These are phyloP conservation scores for Cyathus striatus DNA, from an alignment of 768 basidiomycete species.

Conservation along the genomic window DNA sequence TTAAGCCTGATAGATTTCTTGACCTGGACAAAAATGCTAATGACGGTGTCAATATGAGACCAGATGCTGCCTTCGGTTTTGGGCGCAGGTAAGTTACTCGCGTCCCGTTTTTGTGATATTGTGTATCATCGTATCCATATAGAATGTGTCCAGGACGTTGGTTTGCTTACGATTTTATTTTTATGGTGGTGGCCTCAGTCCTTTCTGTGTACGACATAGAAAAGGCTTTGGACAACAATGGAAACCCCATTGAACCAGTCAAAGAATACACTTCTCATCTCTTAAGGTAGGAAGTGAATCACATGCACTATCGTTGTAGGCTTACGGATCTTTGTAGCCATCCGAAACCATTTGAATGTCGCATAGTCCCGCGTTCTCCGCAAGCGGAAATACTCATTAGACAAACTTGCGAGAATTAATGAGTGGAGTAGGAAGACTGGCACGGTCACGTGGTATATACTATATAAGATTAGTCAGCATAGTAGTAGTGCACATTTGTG, in stretches of 20 bases:
- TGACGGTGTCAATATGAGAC: constrained; percentile 26
- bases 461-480: too few species aligned
- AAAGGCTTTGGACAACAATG: constrained; percentile 28
- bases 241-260: constrained; percentile 24
- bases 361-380: constrained; percentile 28
- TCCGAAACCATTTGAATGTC: constrained; percentile 35
- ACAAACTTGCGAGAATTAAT: too few species aligned
- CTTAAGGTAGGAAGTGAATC: constrained; percentile 22
- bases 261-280: constrained; percentile 27
- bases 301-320: constrained; percentile 1
- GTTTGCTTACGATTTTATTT: constrained; percentile 37
- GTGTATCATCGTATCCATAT: background rate
- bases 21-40: constrained; percentile 19
- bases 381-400: too few species aligned
- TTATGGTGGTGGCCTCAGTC: constrained; percentile 35
- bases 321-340: constrained; percentile 19
- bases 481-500: too few species aligned
- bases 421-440: too few species aligned
- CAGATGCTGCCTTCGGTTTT: constrained; percentile 34
- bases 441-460: too few species aligned
- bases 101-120: background rate
- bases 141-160: constrained; percentile 41
- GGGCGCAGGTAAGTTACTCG: constrained; percentile 25
- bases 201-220: constrained; percentile 33
- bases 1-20: constrained; percentile 32